phyloP scores from a whole-genome alignment of 495 filamentous ascomycete species.

The Cercophora samala region DNA sequence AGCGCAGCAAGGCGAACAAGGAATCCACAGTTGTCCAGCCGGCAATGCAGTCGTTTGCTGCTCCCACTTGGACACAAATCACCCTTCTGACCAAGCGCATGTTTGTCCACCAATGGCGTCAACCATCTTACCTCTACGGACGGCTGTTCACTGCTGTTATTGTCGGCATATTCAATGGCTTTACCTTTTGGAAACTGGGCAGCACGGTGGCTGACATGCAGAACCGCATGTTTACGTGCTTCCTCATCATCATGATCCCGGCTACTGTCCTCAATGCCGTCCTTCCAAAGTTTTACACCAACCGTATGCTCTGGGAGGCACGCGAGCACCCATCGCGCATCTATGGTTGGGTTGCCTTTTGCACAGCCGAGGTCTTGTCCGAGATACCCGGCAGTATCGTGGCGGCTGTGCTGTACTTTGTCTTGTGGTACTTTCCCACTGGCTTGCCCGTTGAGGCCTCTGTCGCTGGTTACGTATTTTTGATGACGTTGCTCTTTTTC shows the following conservation, averaged over 20 bases:
- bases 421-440: conserved; percentile 76
- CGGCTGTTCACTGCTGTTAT: conserved; percentile 53
- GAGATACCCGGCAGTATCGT: conserved; percentile 73
- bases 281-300: conserved; percentile 80
- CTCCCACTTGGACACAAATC: conserved; percentile 42
- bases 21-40: conserved; percentile 1
- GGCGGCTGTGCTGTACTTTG: conserved; percentile 63
- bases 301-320: conserved; percentile 70
- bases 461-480: conserved; percentile 74
- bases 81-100: conserved; percentile 55
- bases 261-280: conserved; percentile 68
- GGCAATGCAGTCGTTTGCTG: conserved; percentile 34
- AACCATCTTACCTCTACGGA: conserved; percentile 71
- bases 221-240: conserved; percentile 74
- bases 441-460: conserved; percentile 63
- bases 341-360: conserved; percentile 82
- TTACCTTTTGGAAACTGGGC: conserved; percentile 78
- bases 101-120: conserved; percentile 77
- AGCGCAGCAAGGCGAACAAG: conserved; percentile 33
- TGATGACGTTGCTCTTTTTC: conserved; percentile 81
- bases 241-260: conserved; percentile 71
- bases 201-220: conserved; percentile 68
- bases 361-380: conserved; percentile 67
- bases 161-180: conserved; percentile 73
- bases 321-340: conserved; percentile 74